These are phyloP conservation scores for Pseudonectria foliicola DNA, from an alignment of 2,329 filamentous ascomycete genomes.

Conservation along the genomic window DNA sequence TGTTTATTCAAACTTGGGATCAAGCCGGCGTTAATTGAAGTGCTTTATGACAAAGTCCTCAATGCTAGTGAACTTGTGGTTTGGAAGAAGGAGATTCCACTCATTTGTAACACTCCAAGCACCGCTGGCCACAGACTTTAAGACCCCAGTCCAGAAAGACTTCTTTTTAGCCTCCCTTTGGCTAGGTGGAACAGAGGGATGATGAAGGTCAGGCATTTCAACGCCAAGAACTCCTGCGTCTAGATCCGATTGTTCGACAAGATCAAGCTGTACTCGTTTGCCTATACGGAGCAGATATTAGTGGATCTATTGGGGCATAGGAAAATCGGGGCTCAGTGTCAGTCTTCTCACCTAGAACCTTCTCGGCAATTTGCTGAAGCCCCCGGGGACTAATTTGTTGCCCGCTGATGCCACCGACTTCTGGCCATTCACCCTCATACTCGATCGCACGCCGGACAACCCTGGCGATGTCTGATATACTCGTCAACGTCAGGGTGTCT, in stretches of 20 bases:
- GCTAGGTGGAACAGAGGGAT: slow-evolving; percentile 13
- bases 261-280: slow-evolving; percentile 4
- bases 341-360: slow-evolving; percentile 31
- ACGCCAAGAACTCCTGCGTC: slow-evolving; percentile 7
- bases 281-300: slow-evolving; percentile 1
- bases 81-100: slow-evolving; percentile 36
- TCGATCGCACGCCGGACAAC: slow-evolving; percentile 34
- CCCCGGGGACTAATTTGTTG: slow-evolving; percentile 25
- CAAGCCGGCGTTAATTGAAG: too few species aligned
- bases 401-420: slow-evolving; percentile 32
- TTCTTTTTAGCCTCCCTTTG: slow-evolving; percentile 12
- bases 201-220: slow-evolving; percentile 15
- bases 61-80: slow-evolving; percentile 32
- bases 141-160: slow-evolving; percentile 24
- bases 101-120: slow-evolving; percentile 33
- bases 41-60: too few species aligned
- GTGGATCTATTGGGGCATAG: not conserved
- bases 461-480: slow-evolving; percentile 32
- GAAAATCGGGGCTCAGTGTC: not conserved
- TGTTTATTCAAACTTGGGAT: too few species aligned
- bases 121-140: slow-evolving; percentile 27
- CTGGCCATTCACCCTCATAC: slow-evolving; percentile 34
- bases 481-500: slow-evolving; percentile 35
- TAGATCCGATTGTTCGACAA: slow-evolving; percentile 4
- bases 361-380: slow-evolving; percentile 30